phyloP scores from a whole-genome alignment of 345 rosid genomes.

The Hypericum perforatum region DNA sequence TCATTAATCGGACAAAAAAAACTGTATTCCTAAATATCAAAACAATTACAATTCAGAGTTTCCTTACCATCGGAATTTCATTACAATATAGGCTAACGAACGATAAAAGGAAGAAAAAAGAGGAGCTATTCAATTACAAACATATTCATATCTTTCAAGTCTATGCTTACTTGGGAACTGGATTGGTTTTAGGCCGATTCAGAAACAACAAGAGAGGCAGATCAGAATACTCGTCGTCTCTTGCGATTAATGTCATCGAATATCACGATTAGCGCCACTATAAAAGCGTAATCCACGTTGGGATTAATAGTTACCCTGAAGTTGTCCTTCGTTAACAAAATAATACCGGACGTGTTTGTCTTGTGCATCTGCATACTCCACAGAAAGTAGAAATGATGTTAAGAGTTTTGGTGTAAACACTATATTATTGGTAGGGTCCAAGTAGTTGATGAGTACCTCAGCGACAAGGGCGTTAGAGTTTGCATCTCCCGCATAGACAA shows the following conservation, averaged over 20 bases:
- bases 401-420: background rate
- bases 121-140: too few relatives aligned
- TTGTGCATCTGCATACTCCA: constrained; percentile 29
- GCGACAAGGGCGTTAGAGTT: constrained; percentile 31
- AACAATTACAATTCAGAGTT: too few relatives aligned
- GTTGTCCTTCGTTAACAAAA: constrained; percentile 29
- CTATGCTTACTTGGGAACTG: too few relatives aligned
- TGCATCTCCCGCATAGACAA: constrained; percentile 34
- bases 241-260: constrained; percentile 29
- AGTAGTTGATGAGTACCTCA: constrained; percentile 19
- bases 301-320: constrained; percentile 36
- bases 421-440: background rate
- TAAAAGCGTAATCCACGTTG: constrained; percentile 22
- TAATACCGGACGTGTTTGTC: constrained; percentile 25
- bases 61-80: too few relatives aligned
- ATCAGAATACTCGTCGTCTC: too few relatives aligned
- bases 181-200: too few relatives aligned
- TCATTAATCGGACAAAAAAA: too few relatives aligned
- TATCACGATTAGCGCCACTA: constrained; percentile 34
- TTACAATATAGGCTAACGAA: too few relatives aligned
- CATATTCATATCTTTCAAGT: too few relatives aligned
- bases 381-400: background rate
- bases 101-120: too few relatives aligned
- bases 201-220: too few relatives aligned
- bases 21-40: too few relatives aligned